Percentiles rank a stretch among this genome's conserved stretches.
phyloP scores from a whole-genome alignment of 345 rosid genomes.

The Leavenworthia alabamica region DNA sequence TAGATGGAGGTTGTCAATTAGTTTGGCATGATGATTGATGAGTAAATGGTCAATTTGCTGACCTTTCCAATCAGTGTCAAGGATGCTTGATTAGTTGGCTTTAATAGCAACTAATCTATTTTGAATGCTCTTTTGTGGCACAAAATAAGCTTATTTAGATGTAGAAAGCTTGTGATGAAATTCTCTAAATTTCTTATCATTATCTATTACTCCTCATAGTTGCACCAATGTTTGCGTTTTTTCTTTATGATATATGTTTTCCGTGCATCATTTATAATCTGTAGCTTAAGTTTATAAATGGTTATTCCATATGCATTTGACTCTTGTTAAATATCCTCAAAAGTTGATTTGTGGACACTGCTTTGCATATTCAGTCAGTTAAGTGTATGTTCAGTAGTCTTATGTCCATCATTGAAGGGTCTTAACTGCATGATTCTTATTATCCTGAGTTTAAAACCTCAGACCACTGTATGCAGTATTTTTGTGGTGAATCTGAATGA shows the following conservation, averaged over 20 bases:
- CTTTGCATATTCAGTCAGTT: constrained; percentile 2
- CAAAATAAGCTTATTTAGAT: background rate
- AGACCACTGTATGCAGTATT: constrained; percentile 17
- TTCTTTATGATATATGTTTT: constrained; percentile 1
- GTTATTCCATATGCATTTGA: background rate
- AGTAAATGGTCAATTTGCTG: constrained; percentile 14
- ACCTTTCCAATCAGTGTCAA: background rate
- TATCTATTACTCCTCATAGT: background rate
- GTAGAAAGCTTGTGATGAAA: constrained; percentile 6
- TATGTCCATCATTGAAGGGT: background rate
- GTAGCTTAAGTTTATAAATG: constrained; percentile 10
- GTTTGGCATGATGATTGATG: no score
- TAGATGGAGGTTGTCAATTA: no score
- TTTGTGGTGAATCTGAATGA: constrained; percentile 41
- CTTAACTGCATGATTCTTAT: no score
- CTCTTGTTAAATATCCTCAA: background rate
- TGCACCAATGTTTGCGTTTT: background rate
- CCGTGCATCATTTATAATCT: background rate
- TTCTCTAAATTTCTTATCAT: background rate
- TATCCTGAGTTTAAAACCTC: no score
- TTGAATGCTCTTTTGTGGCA: constrained; percentile 4
- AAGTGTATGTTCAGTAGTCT: background rate
- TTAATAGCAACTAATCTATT: constrained; percentile 7
- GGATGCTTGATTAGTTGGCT: constrained; percentile 4
- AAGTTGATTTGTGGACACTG: background rate